Evolutionary conservation across 2,329 filamentous ascomycete genomes (phyloP).

Genomic region (Aquanectria penicillioides): DNA sequence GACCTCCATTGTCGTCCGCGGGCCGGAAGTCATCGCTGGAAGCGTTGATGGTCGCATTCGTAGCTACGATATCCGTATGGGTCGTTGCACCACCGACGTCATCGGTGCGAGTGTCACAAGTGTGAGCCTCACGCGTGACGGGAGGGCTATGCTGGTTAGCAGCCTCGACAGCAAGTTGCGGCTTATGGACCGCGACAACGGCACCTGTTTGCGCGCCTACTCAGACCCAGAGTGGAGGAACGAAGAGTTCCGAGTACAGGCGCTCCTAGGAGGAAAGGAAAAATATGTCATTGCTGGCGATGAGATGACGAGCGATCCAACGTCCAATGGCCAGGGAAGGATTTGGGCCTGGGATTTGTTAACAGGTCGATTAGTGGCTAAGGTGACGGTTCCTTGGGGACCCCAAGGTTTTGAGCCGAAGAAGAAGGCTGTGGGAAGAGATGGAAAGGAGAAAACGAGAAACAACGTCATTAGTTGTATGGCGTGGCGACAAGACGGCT

Average conservation of each 20-base stretch:
- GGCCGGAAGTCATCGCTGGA: conserved; percentile 72
- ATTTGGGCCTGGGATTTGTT: conserved; percentile 88
- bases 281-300: conserved; percentile 83
- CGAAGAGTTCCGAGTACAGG: conserved; percentile 77
- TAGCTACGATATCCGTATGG: conserved; percentile 84
- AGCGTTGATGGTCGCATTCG: conserved; percentile 88
- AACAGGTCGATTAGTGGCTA: conserved; percentile 73
- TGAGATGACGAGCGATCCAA: conserved; percentile 61
- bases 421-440: conserved; percentile 65
- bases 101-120: conserved; percentile 79
- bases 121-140: conserved; percentile 75
- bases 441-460: conserved; percentile 68
- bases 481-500: conserved; percentile 70
- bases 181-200: conserved; percentile 82
- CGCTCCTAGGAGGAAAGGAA: conserved; percentile 79
- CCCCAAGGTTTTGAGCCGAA: conserved; percentile 57
- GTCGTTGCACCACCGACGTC: conserved; percentile 75
- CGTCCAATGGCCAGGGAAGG: conserved; percentile 61
- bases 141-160: conserved; percentile 77
- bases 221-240: conserved; percentile 68
- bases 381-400: conserved; percentile 68
- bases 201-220: conserved; percentile 79
- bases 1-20: conserved; percentile 58
- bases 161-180: conserved; percentile 80
- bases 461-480: conserved; percentile 71